Percentiles rank a stretch among this genome's conserved stretches.
Evolutionary conservation across 2,329 filamentous ascomycete genomes (phyloP).

Genomic region (Pestalotiopsis fici): DNA sequence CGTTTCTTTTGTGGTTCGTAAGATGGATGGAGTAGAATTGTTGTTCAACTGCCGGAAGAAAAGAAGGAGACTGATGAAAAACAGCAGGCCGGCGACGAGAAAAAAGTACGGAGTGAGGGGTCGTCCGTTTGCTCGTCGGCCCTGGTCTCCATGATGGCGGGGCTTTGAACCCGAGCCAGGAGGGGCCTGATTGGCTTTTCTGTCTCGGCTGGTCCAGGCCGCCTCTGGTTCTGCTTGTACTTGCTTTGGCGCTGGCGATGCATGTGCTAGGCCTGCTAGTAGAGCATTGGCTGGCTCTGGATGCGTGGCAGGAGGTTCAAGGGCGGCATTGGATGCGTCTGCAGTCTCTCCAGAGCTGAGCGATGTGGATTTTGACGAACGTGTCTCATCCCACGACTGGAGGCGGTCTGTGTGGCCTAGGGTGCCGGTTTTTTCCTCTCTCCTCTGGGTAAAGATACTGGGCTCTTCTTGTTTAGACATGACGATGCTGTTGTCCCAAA

Average conservation of each 20-base stretch:
- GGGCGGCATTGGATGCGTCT: neutral
- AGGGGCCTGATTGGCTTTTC: constrained; percentile 9
- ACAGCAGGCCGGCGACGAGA: constrained; percentile 23
- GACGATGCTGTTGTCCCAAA: neutral
- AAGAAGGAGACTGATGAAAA: constrained; percentile 30
- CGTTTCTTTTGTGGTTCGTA: constrained; percentile 12
- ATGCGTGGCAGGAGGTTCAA: neutral
- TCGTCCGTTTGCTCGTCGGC: constrained; percentile 8
- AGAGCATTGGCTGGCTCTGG: neutral
- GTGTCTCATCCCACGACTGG: neutral
- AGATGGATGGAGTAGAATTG: constrained; percentile 18
- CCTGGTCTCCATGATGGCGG: constrained; percentile 18
- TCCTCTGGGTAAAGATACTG: neutral
- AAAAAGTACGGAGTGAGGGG: constrained; percentile 33
- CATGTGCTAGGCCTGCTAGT: constrained; percentile 1
- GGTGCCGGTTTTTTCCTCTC: neutral
- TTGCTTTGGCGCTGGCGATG: constrained; percentile 15
- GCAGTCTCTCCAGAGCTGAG: neutral
- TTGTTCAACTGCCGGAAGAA: constrained; percentile 26
- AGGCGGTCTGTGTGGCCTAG: neutral
- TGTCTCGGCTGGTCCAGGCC: neutral
- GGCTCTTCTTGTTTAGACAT: neutral
- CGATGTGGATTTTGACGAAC: neutral
- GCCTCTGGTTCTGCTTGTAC: constrained; percentile 11
- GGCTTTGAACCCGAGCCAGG: constrained; percentile 10